These are phyloP conservation scores for Cladosporium sp. DNA, from an alignment of 2,329 filamentous ascomycete genomes.

Conservation along the genomic window DNA sequence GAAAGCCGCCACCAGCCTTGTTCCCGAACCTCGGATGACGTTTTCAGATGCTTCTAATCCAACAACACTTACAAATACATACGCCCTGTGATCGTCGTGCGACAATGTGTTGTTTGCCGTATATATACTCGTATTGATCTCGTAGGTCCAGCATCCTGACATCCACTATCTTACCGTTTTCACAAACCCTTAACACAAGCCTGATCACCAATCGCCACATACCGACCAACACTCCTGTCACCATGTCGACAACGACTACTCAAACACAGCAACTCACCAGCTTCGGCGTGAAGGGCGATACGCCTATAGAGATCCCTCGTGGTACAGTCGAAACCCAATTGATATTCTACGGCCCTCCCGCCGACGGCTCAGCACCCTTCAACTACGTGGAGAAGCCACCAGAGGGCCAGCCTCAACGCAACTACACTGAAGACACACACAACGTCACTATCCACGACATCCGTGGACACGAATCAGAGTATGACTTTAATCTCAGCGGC, in stretches of 20 bases:
- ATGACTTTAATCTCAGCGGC: constrained; percentile 71
- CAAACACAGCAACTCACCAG: constrained; percentile 28
- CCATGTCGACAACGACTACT: constrained; percentile 31
- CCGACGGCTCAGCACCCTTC: constrained; percentile 62
- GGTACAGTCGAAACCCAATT: constrained; percentile 66
- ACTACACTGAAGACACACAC: constrained; percentile 58
- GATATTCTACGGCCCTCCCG: constrained; percentile 65
- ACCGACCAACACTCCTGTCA: background rate
- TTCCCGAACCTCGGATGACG: constrained; percentile 17
- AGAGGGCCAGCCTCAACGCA: constrained; percentile 63
- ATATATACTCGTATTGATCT: background rate
- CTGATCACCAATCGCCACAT: background rate
- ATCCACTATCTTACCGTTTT: background rate
- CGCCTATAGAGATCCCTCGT: constrained; percentile 48
- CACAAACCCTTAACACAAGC: background rate
- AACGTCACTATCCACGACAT: constrained; percentile 69
- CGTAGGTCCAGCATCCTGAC: background rate
- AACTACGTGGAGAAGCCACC: constrained; percentile 63
- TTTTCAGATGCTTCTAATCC: constrained; percentile 1
- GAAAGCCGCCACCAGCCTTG: constrained; percentile 14
- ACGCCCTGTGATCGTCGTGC: background rate
- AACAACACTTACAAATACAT: constrained; percentile 6
- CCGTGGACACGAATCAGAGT: constrained; percentile 68
- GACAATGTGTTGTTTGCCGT: background rate
- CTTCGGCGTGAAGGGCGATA: constrained; percentile 27